Percentiles rank a stretch among this genome's conserved stretches.
phyloP scores from a whole-genome alignment of 1,139 yeast species.

The Blastobotrys capitulatus region DNA sequence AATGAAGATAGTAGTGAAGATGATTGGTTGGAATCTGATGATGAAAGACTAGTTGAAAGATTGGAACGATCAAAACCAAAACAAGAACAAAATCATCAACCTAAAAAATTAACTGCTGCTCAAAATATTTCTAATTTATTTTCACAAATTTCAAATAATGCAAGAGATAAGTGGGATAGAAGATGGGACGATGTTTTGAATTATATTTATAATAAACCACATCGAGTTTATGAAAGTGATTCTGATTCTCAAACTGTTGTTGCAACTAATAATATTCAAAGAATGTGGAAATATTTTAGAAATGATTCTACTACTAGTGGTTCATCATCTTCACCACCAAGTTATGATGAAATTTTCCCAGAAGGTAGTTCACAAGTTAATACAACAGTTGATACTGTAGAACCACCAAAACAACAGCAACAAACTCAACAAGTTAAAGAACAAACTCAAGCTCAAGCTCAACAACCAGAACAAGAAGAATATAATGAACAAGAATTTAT shows the following conservation, averaged over 20 bases:
- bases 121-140: constrained; percentile 24
- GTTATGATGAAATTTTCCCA: constrained; percentile 82
- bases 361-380: constrained; percentile 22
- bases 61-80: not conserved
- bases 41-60: constrained; percentile 9
- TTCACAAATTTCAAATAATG: constrained; percentile 22
- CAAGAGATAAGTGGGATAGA: constrained; percentile 25
- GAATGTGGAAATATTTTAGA: constrained; percentile 22
- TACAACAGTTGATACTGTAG: constrained; percentile 30
- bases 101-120: constrained; percentile 16
- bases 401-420: not conserved
- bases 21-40: constrained; percentile 16
- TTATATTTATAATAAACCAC: constrained; percentile 17
- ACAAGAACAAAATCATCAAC: not conserved
- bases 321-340: constrained; percentile 42
- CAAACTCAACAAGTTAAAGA: not conserved
- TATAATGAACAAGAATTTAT: constrained; percentile 22
- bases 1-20: constrained; percentile 34
- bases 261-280: constrained; percentile 14
- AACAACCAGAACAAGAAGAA: constrained; percentile 6
- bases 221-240: constrained; percentile 9
- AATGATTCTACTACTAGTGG: not conserved
- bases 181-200: constrained; percentile 26
- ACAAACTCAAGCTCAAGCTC: not conserved
- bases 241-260: constrained; percentile 22